phyloP scores from a whole-genome alignment of 116 monocot genomes.

The Thalassia testudinum region DNA sequence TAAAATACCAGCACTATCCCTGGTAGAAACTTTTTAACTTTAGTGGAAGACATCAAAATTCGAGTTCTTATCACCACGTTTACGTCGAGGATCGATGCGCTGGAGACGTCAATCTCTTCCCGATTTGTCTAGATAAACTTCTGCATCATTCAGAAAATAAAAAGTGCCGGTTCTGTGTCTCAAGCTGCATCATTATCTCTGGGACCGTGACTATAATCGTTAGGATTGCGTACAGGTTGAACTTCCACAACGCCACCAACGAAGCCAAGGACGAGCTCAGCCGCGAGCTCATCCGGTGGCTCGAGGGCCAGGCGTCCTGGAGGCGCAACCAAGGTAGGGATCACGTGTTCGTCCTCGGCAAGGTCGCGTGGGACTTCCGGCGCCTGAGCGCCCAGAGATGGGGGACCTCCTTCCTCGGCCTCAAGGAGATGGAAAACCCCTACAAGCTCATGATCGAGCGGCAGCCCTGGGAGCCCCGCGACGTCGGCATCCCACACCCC shows the following conservation, averaged over 20 bases:
- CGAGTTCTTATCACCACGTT: too few relatives aligned
- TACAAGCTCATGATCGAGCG: constrained; percentile 38
- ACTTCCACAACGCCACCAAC: constrained; percentile 31
- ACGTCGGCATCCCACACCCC: constrained; percentile 42
- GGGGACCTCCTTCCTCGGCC: constrained; percentile 33
- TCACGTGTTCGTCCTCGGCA: constrained; percentile 46
- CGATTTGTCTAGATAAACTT: too few relatives aligned
- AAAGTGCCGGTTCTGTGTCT: too few relatives aligned
- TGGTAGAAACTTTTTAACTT: too few relatives aligned
- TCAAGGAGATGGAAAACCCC: constrained; percentile 14
- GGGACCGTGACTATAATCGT: too few relatives aligned
- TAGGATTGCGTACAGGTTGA: too few relatives aligned
- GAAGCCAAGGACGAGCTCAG: constrained; percentile 25
- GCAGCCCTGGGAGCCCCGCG: constrained; percentile 31
- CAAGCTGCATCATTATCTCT: too few relatives aligned
- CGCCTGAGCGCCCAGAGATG: constrained; percentile 9
- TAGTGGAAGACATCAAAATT: too few relatives aligned
- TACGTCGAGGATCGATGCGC: too few relatives aligned
- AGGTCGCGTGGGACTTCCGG: constrained; percentile 48
- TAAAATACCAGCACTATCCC: too few relatives aligned
- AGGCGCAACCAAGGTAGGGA: constrained; percentile 13
- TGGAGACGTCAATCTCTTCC: too few relatives aligned
- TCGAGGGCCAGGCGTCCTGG: constrained; percentile 15
- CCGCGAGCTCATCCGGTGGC: constrained; percentile 24
- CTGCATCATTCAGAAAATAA: too few relatives aligned